Conservation (phyloP, 352 stramenopile genomes). For the Stramenopiles sp. region DNA sequence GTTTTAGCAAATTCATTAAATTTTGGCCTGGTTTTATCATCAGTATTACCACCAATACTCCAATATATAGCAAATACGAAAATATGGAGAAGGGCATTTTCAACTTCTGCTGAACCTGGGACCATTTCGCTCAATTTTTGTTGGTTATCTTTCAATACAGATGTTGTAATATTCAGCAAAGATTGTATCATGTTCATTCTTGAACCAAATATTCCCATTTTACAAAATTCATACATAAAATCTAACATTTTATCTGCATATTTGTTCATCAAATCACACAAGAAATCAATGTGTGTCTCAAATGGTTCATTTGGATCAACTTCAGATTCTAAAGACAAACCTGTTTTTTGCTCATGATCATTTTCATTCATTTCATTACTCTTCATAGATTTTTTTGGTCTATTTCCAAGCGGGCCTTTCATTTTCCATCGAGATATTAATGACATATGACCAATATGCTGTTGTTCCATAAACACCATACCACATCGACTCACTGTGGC, state of each 20-base stretch:
- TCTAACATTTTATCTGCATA: constrained; percentile 38
- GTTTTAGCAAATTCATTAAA: constrained; percentile 23
- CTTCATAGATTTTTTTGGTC: no score
- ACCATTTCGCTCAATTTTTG: no score
- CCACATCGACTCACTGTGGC: constrained; percentile 64
- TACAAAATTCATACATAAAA: constrained; percentile 20
- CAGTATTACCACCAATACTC: constrained; percentile 45
- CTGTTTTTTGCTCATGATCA: no score
- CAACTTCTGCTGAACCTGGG: not conserved
- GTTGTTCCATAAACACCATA: constrained; percentile 83
- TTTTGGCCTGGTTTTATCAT: constrained; percentile 32
- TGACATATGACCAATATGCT: constrained; percentile 20
- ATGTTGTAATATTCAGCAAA: constrained; percentile 25
- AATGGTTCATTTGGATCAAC: no score
- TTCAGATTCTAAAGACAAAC: no score
- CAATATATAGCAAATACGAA: constrained; percentile 48
- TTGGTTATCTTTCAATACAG: not conserved
- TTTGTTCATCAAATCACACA: constrained; percentile 32
- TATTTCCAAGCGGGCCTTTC: no score
- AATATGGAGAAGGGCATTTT: constrained; percentile 22
- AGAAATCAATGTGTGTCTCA: constrained; percentile 17
- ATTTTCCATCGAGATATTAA: constrained; percentile 21
- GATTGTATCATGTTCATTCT: constrained; percentile 46
- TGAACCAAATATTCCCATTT: constrained; percentile 19
- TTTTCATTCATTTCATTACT: no score